These are phyloP conservation scores for Begonia fuchsioides DNA, from an alignment of 306 rosid species.

Conservation along the genomic window DNA sequence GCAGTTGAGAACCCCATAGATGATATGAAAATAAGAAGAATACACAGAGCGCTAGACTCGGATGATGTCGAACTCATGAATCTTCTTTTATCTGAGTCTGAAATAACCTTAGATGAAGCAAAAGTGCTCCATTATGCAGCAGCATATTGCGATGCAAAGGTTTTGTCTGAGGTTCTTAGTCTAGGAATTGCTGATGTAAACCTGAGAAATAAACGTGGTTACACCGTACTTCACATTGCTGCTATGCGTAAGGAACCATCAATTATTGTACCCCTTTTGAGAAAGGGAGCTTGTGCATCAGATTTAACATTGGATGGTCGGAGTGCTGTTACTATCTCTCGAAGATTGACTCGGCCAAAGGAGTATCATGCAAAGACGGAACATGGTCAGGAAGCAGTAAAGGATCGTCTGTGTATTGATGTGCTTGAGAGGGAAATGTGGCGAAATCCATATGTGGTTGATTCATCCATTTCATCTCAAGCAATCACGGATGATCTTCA, in stretches of 20 bases:
- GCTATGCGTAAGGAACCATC: slow-evolving; percentile 40
- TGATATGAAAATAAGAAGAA: slow-evolving; percentile 30
- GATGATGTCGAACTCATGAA: slow-evolving; percentile 38
- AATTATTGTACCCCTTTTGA: slow-evolving; percentile 25
- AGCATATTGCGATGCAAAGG: slow-evolving; percentile 35
- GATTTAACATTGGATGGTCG: slow-evolving; percentile 29
- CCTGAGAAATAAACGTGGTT: slow-evolving; percentile 26
- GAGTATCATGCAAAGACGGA: slow-evolving; percentile 28
- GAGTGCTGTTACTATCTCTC: slow-evolving; percentile 32
- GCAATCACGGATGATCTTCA: slow-evolving; percentile 32
- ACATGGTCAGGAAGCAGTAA: slow-evolving; percentile 28
- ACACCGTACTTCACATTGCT: slow-evolving; percentile 36
- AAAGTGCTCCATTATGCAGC: slow-evolving; percentile 38
- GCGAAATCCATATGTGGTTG: slow-evolving; percentile 18
- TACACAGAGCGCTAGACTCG: slow-evolving; percentile 28
- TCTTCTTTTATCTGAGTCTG: slow-evolving; percentile 26
- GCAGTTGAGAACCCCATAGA: slow-evolving; percentile 15
- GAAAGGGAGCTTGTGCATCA: slow-evolving; percentile 29
- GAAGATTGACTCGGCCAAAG: slow-evolving; percentile 35
- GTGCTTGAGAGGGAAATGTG: slow-evolving; percentile 37
- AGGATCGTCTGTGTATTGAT: slow-evolving; percentile 35
- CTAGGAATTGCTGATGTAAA: slow-evolving; percentile 28
- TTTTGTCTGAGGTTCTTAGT: slow-evolving; percentile 30
- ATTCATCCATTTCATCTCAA: slow-evolving; percentile 17
- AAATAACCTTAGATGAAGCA: slow-evolving; percentile 26